Evolutionary conservation across 345 rosid species (phyloP).

Genomic region (Xanthoceras sorbifolium): DNA sequence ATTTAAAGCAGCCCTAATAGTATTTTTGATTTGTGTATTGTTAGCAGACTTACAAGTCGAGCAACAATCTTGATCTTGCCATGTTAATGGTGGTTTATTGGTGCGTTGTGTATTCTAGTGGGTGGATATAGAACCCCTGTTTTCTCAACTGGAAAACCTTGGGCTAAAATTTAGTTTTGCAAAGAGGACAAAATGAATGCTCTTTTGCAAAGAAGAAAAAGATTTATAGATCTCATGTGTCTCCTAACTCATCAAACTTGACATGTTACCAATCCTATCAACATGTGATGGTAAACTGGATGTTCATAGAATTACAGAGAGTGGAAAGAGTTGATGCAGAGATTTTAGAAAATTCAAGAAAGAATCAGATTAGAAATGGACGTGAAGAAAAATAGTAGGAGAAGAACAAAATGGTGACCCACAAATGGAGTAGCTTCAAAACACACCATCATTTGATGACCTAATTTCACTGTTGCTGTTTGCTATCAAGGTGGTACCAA

Average conservation of each 20-base stretch:
- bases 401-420: not conserved
- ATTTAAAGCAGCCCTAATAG: not conserved
- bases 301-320: too few species aligned
- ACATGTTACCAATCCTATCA: not conserved
- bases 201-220: not conserved
- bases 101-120: not conserved
- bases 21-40: not conserved
- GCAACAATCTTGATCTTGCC: not conserved
- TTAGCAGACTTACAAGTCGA: not conserved
- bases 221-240: not conserved
- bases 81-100: not conserved
- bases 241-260: not conserved
- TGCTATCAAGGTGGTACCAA: not conserved
- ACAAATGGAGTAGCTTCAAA: not conserved
- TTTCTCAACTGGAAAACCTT: too few species aligned
- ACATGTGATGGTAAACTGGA: too few species aligned
- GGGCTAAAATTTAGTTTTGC: too few species aligned
- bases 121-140: too few species aligned
- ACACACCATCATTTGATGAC: constrained; percentile 2
- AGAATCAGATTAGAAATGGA: not conserved
- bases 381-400: not conserved
- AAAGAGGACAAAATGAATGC: too few species aligned
- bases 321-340: not conserved
- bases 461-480: constrained; percentile 26
- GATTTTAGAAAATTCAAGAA: not conserved